A percentile compares a stretch with the other conserved stretches of the same genome.
Conservation (phyloP, 257 asterid genomes). For the Leonotis leonurus region DNA sequence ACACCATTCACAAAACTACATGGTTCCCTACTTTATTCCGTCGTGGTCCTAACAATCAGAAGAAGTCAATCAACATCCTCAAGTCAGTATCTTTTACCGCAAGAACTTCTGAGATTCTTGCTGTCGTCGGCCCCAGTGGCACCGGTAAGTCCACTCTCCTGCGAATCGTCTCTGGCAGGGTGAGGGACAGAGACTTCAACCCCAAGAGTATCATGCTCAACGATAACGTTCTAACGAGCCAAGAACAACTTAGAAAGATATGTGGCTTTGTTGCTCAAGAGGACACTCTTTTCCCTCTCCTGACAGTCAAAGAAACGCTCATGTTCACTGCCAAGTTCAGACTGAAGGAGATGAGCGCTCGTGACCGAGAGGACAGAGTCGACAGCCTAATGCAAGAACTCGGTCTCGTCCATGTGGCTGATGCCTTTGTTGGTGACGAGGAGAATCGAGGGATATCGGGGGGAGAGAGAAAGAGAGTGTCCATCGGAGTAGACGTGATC, state of each 20-base stretch:
- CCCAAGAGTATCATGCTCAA: slow-evolving; percentile 46
- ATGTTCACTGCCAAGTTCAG: slow-evolving; percentile 65
- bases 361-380: slow-evolving; percentile 44
- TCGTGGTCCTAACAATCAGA: slow-evolving; percentile 17
- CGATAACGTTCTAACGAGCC: slow-evolving; percentile 31
- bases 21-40: slow-evolving; percentile 13
- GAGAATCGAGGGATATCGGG: slow-evolving; percentile 82
- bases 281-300: slow-evolving; percentile 66
- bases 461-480: slow-evolving; percentile 75
- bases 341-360: slow-evolving; percentile 36
- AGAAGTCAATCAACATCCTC: slow-evolving; percentile 38
- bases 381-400: slow-evolving; percentile 69
- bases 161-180: slow-evolving; percentile 58
- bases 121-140: slow-evolving; percentile 83
- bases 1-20: slow-evolving; percentile 31
- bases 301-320: slow-evolving; percentile 69
- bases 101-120: slow-evolving; percentile 58
- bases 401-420: slow-evolving; percentile 69
- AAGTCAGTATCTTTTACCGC: slow-evolving; percentile 67
- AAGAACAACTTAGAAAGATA: slow-evolving; percentile 51
- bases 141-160: slow-evolving; percentile 76
- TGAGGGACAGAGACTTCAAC: slow-evolving; percentile 38
- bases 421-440: slow-evolving; percentile 71
- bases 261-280: slow-evolving; percentile 87
- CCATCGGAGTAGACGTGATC: slow-evolving; percentile 80